Percentiles rank a stretch among this genome's conserved stretches.
Conservation (phyloP, 1,284 basidiomycete genomes). For the Apiotrichum laibachii region DNA sequence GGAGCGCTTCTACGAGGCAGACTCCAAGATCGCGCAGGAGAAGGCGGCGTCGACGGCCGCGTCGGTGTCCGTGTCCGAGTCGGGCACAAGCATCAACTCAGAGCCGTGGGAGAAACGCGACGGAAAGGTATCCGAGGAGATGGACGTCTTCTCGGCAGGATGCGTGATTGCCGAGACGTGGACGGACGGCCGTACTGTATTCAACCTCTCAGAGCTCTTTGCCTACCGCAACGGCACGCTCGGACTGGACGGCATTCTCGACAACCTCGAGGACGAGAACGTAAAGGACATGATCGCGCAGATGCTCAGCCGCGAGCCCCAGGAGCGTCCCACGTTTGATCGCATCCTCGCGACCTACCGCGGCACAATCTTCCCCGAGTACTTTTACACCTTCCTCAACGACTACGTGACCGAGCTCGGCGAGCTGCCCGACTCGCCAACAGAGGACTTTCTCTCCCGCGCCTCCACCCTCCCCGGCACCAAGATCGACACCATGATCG, state of each 20-base stretch:
- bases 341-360: conserved; percentile 73
- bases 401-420: conserved; percentile 77
- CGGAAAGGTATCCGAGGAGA: conserved; percentile 83
- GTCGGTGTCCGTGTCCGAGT: conserved; percentile 9
- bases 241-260: conserved; percentile 70
- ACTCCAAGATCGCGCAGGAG: conserved; percentile 62
- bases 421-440: conserved; percentile 55
- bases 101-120: conserved; percentile 58
- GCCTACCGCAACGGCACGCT: conserved; percentile 87
- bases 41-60: conserved; percentile 59
- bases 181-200: conserved; percentile 88
- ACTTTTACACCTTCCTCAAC: conserved; percentile 90
- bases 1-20: conserved; percentile 85
- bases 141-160: conserved; percentile 96
- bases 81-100: background rate
- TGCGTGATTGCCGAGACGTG: conserved; percentile 97
- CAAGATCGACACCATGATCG: conserved; percentile 43
- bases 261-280: conserved; percentile 72
- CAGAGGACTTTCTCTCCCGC: conserved; percentile 28
- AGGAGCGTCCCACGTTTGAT: conserved; percentile 76
- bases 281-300: conserved; percentile 76
- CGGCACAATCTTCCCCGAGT: conserved; percentile 79
- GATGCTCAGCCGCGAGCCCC: conserved; percentile 83
- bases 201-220: conserved; percentile 92
- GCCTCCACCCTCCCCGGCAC: conserved; percentile 30